phyloP scores from a whole-genome alignment of 305 asterid species.

The Striga hermonthica region DNA sequence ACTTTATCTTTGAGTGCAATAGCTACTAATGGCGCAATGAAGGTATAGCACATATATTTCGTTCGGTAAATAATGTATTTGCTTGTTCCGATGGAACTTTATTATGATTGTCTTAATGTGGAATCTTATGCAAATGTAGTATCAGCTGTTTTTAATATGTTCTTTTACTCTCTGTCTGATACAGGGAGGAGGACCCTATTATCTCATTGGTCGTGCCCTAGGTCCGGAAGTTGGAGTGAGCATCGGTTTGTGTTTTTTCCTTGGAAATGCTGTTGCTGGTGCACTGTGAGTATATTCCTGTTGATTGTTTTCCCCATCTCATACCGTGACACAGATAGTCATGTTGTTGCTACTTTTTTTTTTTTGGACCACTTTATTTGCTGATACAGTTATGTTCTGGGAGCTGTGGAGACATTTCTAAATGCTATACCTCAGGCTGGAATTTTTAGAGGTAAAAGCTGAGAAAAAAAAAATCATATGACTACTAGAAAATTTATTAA shows the following conservation, averaged over 20 bases:
- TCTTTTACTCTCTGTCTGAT: conserved; percentile 30
- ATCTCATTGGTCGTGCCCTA: conserved; percentile 97
- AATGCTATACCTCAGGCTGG: conserved; percentile 94
- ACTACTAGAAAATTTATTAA: conserved; percentile 14
- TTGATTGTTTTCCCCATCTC: conserved; percentile 26
- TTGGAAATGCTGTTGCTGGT: conserved; percentile 97
- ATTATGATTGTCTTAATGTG: conserved; percentile 20
- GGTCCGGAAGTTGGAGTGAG: conserved; percentile 99
- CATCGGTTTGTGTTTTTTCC: conserved; percentile 95
- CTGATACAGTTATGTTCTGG: conserved; percentile 78
- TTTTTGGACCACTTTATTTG: conserved; percentile 24
- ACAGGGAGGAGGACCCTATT: conserved; percentile 97
- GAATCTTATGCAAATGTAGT: conserved; percentile 2
- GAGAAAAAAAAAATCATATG: conserved; percentile 23
- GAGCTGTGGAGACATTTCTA: conserved; percentile 97
- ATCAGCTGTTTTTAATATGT: conserved; percentile 21
- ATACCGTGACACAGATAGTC: conserved; percentile 15
- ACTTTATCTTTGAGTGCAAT: conserved; percentile 95
- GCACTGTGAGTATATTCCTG: conserved; percentile 72
- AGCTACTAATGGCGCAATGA: conserved; percentile 99
- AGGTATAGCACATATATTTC: conserved; percentile 45
- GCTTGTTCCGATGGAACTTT: conserved; percentile 26
- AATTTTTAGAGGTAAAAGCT: conserved; percentile 70
- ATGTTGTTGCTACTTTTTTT: conserved; percentile 23
- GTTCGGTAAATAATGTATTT: conserved; percentile 10